These are phyloP conservation scores for Gyromitra esculenta DNA, from an alignment of 2,329 filamentous ascomycete species.

Conservation along the genomic window DNA sequence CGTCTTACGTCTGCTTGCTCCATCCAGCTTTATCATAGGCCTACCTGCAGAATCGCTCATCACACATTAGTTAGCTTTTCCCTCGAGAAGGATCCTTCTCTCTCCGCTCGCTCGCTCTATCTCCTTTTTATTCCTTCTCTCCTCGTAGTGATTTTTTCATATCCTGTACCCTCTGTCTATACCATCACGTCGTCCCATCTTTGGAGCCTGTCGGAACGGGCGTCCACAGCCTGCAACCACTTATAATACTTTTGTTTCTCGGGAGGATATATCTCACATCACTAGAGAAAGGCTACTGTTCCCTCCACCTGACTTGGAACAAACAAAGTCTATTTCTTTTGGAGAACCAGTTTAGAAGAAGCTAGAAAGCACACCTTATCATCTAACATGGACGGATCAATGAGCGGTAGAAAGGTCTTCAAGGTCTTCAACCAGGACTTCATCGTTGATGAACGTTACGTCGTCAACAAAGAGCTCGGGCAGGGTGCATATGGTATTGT, in stretches of 20 bases:
- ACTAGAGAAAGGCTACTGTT: constrained; percentile 22
- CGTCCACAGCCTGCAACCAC: constrained; percentile 14
- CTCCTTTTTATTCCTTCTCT: constrained; percentile 38
- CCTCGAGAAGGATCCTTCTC: constrained; percentile 43
- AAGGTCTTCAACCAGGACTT: constrained; percentile 99
- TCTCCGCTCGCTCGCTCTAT: constrained; percentile 42
- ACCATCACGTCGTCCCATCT: constrained; percentile 26
- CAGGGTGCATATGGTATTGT: constrained; percentile 99
- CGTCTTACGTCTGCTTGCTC: constrained; percentile 10
- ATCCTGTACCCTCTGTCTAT: constrained; percentile 6
- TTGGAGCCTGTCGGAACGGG: constrained; percentile 36
- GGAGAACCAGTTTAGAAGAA: constrained; percentile 21
- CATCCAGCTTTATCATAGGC: neutral
- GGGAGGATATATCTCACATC: constrained; percentile 31
- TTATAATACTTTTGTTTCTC: constrained; percentile 44
- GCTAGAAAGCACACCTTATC: constrained; percentile 17
- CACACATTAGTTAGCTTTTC: constrained; percentile 30
- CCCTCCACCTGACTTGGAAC: constrained; percentile 9
- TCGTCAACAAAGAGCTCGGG: constrained; percentile 96
- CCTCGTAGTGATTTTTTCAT: constrained; percentile 5
- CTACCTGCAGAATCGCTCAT: neutral
- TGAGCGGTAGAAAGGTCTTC: constrained; percentile 82
- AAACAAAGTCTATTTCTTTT: constrained; percentile 40
- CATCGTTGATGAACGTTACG: constrained; percentile 96
- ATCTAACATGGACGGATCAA: constrained; percentile 50